Evolutionary conservation across 371 early-diverging fungal species (phyloP), one percentile per base, ranked within the genome.

Genomic region (Mucor piriformis): DNA sequence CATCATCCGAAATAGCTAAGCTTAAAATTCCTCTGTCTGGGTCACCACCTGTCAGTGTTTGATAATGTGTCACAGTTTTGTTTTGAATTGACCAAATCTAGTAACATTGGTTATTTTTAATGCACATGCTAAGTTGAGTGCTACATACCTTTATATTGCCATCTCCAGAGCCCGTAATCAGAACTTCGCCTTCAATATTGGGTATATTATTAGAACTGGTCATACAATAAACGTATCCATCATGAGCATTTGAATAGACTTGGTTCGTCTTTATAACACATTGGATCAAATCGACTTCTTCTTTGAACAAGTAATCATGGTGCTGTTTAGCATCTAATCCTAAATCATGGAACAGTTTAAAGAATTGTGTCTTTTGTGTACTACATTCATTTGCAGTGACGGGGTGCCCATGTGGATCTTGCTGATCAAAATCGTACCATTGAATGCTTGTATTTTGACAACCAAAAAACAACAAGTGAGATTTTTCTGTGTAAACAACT

Each of bases 401-500:
- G 7, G n/a, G 20, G 18, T 18, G 4, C 4, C 20, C 20, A 3
- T n/a, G 25, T 5, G 23, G 47, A 8, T 47, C 25, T 3, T 47
- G 47, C n/a, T 81, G 76, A 13, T 70, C 68, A 48, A 89, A 82
- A 35, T 85, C 83, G 50, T 83, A 88, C 85, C 87, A 81, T 81
- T 84, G 91, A 58, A 92, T 86, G 63, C 89, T 88, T 4, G 92
- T 89, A 63, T 92, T 89, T 66, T 91, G 90, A 61, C 90, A 88
- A 2, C 92, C 92, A 54, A 92, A 81, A 40, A 82, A 87, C 43
- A 92, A 59, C 10, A 74, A 74, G 7, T 82, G 76, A n/a, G 73
- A 70, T 18, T 66, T 43, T 6, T 72, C 74, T 4, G 80, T 81
- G 55, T 85, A 88, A 18, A 83, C 87, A 6, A 91, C 59, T 1